Base-by-base conservation (phyloP, 768 basidiomycete species). In the Candolleomyces aberdarensis region DNA sequence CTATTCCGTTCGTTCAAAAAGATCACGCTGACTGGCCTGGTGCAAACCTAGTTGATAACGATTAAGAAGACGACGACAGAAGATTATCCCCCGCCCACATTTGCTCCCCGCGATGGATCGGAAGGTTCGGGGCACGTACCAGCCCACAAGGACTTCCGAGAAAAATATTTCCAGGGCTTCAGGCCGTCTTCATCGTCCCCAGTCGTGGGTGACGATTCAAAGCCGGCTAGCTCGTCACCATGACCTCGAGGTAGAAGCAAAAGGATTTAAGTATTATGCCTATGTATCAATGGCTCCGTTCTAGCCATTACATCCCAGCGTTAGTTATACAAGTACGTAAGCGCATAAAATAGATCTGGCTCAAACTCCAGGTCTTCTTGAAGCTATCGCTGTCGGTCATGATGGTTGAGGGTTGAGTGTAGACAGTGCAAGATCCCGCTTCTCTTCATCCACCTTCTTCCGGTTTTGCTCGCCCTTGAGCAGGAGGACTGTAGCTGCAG, bases 131-230 rank as follows among this genome's bases (percentile, higher is more conserved):
- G 17, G 3, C 87, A 83, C 67, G 69, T 85, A 13, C 95, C 96
- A 2, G 95, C 94, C 0, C 96, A 98, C 72, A 88, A 84, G 64
- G 87, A 92, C 66, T 98, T 98, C 71, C 79, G 93, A 57, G 85
- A 89, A 64, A 92, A 94, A 69, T 96, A 93, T 71, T 94, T 94
- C 64, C 85, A 87, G 57, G 88, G 91, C 0, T 95, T 96, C 72
- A 88, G 79, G 15, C 9, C 40, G 10, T 13, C 36, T 20, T 20
- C 20, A 15, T 36, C 19, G 19, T 17, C 13, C 13, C n/a, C 54
- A 32, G 52, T 5, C 14, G 17, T 15, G 6, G 5, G 29, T 11
- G 52, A 53, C 29, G n/a, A 29, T 14, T 39, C 29, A 17, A 53
- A 53, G 10, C 52, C 49, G 7, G 20, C 49, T 29, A 4, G 19